A percentile compares a stretch with the other conserved stretches of the same genome.
Evolutionary conservation across 768 basidiomycete genomes (phyloP).

Genomic region (Tulasnella sp.): DNA sequence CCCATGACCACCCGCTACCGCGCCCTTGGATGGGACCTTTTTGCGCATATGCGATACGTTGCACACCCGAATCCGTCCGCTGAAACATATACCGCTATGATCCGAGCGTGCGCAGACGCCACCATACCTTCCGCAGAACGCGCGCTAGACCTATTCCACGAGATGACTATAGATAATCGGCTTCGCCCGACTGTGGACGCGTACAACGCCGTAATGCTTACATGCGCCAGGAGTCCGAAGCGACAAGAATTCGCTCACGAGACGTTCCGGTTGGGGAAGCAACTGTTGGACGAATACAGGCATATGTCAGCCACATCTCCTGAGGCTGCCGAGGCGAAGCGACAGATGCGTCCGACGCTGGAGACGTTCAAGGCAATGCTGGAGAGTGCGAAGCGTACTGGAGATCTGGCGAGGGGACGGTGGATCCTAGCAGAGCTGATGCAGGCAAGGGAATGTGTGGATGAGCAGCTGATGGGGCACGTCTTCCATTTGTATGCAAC

Average conservation of each 20-base stretch:
- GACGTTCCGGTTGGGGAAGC: constrained; percentile 69
- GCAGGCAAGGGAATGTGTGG: constrained; percentile 29
- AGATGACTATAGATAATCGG: constrained; percentile 70
- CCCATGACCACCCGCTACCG: constrained; percentile 33
- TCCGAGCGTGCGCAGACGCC: constrained; percentile 63
- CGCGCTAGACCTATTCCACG: constrained; percentile 85
- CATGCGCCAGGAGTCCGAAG: constrained; percentile 45
- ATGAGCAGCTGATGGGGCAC: constrained; percentile 68
- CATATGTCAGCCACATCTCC: constrained; percentile 53
- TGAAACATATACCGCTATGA: constrained; percentile 73
- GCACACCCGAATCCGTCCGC: constrained; percentile 74
- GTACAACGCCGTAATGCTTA: constrained; percentile 75
- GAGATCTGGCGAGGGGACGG: constrained; percentile 70
- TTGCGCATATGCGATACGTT: constrained; percentile 91
- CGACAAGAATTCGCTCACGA: constrained; percentile 62
- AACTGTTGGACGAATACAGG: constrained; percentile 26
- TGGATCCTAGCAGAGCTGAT: constrained; percentile 90
- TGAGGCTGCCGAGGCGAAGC: background rate
- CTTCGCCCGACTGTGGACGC: constrained; percentile 54
- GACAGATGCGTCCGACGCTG: constrained; percentile 43
- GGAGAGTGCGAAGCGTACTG: constrained; percentile 78
- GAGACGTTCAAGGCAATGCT: constrained; percentile 74
- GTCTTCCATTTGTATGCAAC: constrained; percentile 81
- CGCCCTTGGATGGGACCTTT: constrained; percentile 88
- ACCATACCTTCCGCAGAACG: constrained; percentile 45